phyloP scores from a whole-genome alignment of 441 rosid genomes.

The Melastoma candidum region DNA sequence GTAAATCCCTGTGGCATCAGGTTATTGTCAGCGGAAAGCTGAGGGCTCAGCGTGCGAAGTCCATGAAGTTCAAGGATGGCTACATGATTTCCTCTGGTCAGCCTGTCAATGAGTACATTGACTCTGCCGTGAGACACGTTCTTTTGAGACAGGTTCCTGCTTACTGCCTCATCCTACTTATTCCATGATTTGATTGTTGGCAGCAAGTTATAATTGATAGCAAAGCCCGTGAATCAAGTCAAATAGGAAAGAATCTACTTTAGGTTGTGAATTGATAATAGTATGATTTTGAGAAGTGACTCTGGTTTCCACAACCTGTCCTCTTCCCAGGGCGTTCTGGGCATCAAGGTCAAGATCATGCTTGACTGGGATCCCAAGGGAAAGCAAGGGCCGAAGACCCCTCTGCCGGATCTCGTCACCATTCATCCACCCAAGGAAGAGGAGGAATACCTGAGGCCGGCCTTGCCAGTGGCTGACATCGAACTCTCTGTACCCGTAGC shows the following conservation, averaged over 20 bases:
- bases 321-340: conserved; percentile 9
- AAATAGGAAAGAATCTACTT: no score
- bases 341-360: conserved; percentile 13
- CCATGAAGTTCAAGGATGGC: conserved; percentile 19
- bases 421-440: conserved; percentile 12
- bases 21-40: conserved; percentile 12
- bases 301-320: neutral
- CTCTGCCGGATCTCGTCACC: conserved; percentile 11
- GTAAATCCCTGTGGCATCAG: neutral
- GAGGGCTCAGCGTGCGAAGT: conserved; percentile 10
- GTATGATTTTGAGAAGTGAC: neutral
- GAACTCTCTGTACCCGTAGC: neutral
- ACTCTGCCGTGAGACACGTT: conserved; percentile 11
- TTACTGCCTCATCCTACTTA: no score
- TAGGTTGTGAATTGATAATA: neutral
- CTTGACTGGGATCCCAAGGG: conserved; percentile 17
- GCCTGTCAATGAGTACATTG: conserved; percentile 16
- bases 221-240: no score
- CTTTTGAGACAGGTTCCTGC: conserved; percentile 7
- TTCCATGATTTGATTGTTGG: no score
- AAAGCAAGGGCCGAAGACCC: conserved; percentile 10
- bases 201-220: no score
- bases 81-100: conserved; percentile 16
- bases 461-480: neutral
- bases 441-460: neutral